A percentile compares a stretch with the other conserved stretches of the same genome.
These are phyloP conservation scores for Phytopythium boreale DNA, from an alignment of 352 stramenopile genomes.

Conservation along the genomic window DNA sequence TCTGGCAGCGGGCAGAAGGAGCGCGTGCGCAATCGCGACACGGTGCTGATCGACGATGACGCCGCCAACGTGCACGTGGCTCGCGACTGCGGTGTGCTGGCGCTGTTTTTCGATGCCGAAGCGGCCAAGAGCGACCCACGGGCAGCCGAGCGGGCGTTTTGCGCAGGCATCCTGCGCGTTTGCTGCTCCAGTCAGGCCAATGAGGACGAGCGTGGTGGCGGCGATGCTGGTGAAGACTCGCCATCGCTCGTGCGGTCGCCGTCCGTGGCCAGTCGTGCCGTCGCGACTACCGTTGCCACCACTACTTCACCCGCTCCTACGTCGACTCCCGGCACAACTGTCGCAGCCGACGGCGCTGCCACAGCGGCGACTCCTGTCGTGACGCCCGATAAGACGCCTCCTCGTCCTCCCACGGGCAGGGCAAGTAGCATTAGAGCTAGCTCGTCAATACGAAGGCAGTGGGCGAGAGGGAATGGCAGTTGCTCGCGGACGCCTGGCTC, in stretches of 20 bases:
- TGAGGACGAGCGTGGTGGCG: constrained; percentile 9
- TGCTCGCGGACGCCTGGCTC: background rate
- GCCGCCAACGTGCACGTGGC: constrained; percentile 70
- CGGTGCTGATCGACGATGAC: constrained; percentile 80
- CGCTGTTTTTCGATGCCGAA: constrained; percentile 67
- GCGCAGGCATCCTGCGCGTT: constrained; percentile 29
- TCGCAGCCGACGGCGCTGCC: background rate
- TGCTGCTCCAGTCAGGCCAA: background rate
- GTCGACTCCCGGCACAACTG: background rate
- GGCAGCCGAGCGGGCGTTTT: constrained; percentile 32
- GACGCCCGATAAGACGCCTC: constrained; percentile 8
- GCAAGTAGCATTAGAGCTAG: background rate
- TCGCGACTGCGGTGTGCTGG: constrained; percentile 68
- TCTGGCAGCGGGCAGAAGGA: constrained; percentile 8
- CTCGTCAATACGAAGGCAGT: background rate
- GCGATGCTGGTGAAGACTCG: background rate
- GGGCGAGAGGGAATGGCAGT: background rate
- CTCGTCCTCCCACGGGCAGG: background rate
- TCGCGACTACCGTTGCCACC: background rate
- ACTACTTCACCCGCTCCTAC: background rate
- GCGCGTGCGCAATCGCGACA: constrained; percentile 55
- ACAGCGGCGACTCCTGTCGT: constrained; percentile 2
- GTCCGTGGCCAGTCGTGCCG: background rate
- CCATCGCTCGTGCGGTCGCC: background rate
- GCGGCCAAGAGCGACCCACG: constrained; percentile 10